A percentile compares a stretch with the other conserved stretches of the same genome.
phyloP scores from a whole-genome alignment of 345 rosid species.

The Ailanthus altissimus region DNA sequence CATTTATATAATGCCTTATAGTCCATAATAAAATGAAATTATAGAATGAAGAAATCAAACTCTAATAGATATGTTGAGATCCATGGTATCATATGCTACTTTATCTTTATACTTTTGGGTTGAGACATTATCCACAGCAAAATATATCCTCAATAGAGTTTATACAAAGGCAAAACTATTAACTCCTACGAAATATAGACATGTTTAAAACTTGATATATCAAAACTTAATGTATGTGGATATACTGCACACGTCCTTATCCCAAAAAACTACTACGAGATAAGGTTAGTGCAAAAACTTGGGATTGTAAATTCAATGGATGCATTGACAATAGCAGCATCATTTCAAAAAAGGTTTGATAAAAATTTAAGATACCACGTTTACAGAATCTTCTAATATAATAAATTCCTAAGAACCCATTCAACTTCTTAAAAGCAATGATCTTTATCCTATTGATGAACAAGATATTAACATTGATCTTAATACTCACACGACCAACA shows the following conservation, averaged over 20 bases:
- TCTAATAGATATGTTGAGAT: neutral
- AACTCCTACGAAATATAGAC: neutral
- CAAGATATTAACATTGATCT: neutral
- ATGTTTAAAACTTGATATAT: neutral
- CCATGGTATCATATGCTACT: neutral
- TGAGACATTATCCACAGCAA: neutral
- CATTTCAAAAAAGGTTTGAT: neutral
- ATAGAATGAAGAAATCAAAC: neutral
- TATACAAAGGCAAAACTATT: neutral
- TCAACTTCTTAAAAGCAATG: neutral
- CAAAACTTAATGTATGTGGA: neutral
- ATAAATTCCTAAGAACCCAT: neutral
- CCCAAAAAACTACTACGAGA: neutral
- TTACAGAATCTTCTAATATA: neutral
- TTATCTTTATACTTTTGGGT: neutral
- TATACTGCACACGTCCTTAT: neutral
- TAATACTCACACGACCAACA: too few species aligned
- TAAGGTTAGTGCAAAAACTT: neutral
- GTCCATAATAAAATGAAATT: neutral
- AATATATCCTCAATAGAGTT: too few species aligned
- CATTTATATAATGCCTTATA: neutral
- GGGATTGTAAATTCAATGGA: neutral
- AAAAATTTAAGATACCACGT: neutral
- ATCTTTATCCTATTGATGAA: neutral
- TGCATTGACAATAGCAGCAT: neutral